Conservation (phyloP, 768 basidiomycete species). For the Daedalea quercina region DNA sequence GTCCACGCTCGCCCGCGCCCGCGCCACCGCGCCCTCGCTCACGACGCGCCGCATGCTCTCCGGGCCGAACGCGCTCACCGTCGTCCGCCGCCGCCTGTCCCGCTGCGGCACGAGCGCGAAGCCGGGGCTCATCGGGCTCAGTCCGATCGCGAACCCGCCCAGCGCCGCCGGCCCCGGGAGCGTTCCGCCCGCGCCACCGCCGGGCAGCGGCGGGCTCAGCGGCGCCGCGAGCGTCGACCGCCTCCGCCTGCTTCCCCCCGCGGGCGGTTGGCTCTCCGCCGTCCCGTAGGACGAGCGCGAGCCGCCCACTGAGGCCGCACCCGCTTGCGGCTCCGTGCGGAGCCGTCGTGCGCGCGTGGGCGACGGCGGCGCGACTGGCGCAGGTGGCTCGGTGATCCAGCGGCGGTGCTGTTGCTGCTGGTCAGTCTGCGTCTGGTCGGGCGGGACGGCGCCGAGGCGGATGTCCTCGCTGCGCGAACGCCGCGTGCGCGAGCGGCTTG, state of each 20-base stretch:
- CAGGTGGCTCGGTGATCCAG: conserved; percentile 11
- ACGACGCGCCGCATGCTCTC: neutral
- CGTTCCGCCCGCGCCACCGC: conserved; percentile 16
- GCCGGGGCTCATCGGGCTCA: conserved; percentile 74
- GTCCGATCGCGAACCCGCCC: conserved; percentile 64
- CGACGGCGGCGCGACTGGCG: conserved; percentile 7
- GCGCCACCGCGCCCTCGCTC: conserved; percentile 1
- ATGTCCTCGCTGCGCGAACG: conserved; percentile 7
- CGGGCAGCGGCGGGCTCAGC: conserved; percentile 7
- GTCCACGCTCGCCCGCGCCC: conserved; percentile 18
- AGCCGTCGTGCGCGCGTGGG: neutral
- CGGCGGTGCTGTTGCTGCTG: neutral
- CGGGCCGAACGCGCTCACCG: conserved; percentile 5
- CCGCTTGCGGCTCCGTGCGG: neutral
- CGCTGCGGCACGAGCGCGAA: conserved; percentile 59
- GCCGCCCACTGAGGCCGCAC: neutral
- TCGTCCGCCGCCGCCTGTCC: conserved; percentile 33
- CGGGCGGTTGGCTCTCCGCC: neutral
- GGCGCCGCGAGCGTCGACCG: conserved; percentile 10
- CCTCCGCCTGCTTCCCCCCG: neutral
- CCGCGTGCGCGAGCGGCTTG: neutral
- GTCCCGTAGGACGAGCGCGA: conserved; percentile 9
- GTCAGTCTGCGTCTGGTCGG: neutral
- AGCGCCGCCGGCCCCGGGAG: conserved; percentile 15
- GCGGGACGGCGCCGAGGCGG: neutral